Percentiles rank a stretch among this genome's conserved stretches.
phyloP scores from a whole-genome alignment of 257 asterid species.

The Anisodus tanguticus region DNA sequence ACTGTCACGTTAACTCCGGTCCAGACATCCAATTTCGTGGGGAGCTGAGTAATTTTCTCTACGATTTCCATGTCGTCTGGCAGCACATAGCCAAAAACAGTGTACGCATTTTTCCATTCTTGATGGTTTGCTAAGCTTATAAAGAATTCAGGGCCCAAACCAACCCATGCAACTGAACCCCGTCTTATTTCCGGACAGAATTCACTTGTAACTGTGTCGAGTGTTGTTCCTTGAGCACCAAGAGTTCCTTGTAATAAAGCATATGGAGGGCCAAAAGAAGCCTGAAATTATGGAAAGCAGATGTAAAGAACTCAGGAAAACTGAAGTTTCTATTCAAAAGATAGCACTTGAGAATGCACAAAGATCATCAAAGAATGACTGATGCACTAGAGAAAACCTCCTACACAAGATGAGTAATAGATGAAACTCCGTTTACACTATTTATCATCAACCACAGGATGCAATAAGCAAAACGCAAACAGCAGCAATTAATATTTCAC shows the following conservation, averaged over 20 bases:
- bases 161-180: conserved; percentile 97
- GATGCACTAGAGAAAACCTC: not conserved
- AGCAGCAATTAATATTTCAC: not conserved
- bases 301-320: not conserved
- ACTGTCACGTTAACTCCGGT: conserved; percentile 69
- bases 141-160: conserved; percentile 83
- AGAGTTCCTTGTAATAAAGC: conserved; percentile 94
- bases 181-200: conserved; percentile 64
- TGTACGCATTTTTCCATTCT: conserved; percentile 80
- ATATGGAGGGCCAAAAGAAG: conserved; percentile 88
- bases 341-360: not conserved
- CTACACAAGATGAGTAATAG: not conserved
- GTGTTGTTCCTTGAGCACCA: conserved; percentile 52
- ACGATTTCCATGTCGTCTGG: conserved; percentile 83
- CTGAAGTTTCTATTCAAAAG: not conserved
- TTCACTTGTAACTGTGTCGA: conserved; percentile 54
- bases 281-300: conserved; percentile 44
- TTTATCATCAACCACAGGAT: not conserved
- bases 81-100: conserved; percentile 78
- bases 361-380: not conserved
- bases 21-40: conserved; percentile 81
- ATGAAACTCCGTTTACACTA: not conserved
- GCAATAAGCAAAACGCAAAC: not conserved
- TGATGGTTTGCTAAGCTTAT: conserved; percentile 87
- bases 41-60: conserved; percentile 77